Evolutionary conservation across 768 basidiomycete genomes (phyloP).

Genomic region (Melanogaster broomeanus): DNA sequence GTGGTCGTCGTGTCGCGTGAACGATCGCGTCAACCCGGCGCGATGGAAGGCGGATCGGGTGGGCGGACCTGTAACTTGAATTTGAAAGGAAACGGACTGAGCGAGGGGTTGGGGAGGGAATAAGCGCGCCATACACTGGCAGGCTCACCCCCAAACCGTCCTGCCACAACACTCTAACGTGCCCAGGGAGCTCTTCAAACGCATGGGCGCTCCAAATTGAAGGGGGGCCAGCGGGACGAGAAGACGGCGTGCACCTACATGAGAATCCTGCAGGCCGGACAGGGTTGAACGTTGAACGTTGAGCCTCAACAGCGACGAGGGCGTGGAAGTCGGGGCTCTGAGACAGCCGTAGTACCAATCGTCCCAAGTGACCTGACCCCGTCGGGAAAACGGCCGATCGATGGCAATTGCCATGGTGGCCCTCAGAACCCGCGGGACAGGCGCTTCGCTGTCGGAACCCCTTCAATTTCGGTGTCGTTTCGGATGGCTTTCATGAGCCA

Average conservation of each 20-base stretch:
- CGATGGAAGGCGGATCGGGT: background rate
- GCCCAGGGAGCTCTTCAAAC: slow-evolving; percentile 74
- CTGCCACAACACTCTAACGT: slow-evolving; percentile 74
- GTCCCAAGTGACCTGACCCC: too few relatives aligned
- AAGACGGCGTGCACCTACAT: slow-evolving; percentile 62
- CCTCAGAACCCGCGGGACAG: too few relatives aligned
- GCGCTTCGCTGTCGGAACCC: too few relatives aligned
- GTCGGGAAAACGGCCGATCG: too few relatives aligned
- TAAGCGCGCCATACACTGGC: slow-evolving; percentile 39
- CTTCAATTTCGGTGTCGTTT: too few relatives aligned
- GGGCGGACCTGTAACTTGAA: slow-evolving; percentile 64
- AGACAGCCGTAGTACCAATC: too few relatives aligned
- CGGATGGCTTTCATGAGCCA: too few relatives aligned
- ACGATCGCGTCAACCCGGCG: slow-evolving; percentile 5
- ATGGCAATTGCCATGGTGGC: too few relatives aligned
- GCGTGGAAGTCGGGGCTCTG: background rate
- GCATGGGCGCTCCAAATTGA: background rate
- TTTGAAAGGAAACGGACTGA: slow-evolving; percentile 38
- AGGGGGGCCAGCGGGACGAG: background rate
- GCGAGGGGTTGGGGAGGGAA: background rate
- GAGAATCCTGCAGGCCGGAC: slow-evolving; percentile 46
- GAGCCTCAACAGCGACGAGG: too few relatives aligned
- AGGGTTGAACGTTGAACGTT: too few relatives aligned
- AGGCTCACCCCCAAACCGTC: slow-evolving; percentile 91
- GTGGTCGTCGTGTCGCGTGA: slow-evolving; percentile 65